These are phyloP conservation scores for Hypomyces rosellus DNA, from an alignment of 2,329 filamentous ascomycete species.

Conservation along the genomic window DNA sequence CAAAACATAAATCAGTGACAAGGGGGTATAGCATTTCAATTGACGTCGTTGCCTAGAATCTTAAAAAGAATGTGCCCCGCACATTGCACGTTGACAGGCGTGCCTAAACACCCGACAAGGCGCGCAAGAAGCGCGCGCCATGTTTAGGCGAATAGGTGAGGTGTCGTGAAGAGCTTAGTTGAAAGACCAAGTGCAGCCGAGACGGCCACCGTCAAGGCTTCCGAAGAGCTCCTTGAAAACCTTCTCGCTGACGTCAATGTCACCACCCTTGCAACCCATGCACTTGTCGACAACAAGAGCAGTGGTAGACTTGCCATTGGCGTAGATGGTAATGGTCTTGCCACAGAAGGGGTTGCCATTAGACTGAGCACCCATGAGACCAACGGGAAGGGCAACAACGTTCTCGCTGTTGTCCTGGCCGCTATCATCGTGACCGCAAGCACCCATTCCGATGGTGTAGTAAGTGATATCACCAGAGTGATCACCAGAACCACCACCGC, in stretches of 20 bases:
- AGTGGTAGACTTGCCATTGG: constrained; percentile 50
- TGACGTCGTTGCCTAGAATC: not conserved
- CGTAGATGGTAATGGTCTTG: constrained; percentile 57
- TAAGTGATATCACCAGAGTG: constrained; percentile 64
- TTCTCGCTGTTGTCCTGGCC: constrained; percentile 48
- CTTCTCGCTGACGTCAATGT: constrained; percentile 56
- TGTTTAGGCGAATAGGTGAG: no score
- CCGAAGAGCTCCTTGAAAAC: constrained; percentile 50
- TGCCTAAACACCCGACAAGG: not conserved
- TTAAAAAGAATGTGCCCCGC: constrained; percentile 11
- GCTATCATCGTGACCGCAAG: constrained; percentile 59
- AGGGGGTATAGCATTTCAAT: constrained; percentile 9
- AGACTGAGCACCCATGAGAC: constrained; percentile 56
- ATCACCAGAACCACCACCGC: constrained; percentile 16
- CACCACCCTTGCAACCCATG: constrained; percentile 52
- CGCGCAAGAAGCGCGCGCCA: no score
- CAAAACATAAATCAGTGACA: constrained; percentile 6
- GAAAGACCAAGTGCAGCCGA: constrained; percentile 40
- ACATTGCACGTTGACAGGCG: constrained; percentile 7
- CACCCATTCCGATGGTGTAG: constrained; percentile 62
- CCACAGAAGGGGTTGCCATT: constrained; percentile 68
- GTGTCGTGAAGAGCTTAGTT: constrained; percentile 22
- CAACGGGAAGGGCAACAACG: constrained; percentile 63
- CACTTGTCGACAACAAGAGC: constrained; percentile 70
- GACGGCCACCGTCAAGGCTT: constrained; percentile 37